Evolutionary conservation across 2,329 filamentous ascomycete species (phyloP), one percentile per base, ranked within the genome.

Genomic region (Phaeosphaeria sp.): DNA sequence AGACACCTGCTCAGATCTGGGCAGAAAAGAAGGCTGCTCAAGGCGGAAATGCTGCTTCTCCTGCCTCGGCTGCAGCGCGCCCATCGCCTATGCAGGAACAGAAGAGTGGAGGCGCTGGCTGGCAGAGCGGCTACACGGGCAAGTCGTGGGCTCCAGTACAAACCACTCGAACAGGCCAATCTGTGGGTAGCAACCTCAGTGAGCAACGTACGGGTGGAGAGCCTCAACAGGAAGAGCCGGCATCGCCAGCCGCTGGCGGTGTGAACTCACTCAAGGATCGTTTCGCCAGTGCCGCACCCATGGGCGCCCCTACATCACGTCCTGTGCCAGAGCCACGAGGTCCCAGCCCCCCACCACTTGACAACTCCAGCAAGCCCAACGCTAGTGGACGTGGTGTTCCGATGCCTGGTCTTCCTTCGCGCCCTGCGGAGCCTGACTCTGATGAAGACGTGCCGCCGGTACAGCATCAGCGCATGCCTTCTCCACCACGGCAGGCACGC

Each of bases 1-100:
- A 98, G 83, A 98, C 95, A 5, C 95, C 95, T 6, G 93, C 95
- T 27, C 95, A 99, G 77, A 81, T 97, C 36, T 99, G 95, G 95
- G 94, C 94, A 0, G 95, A 99, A 82, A 96, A 93, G 82, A 98
- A 98, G 82, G 94, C 91, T 39, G 89, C 88, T 59, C 88, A 95
- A 75, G 85, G 89, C 56, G 87, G 85, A 21, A 65, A 75, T 50
- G 80, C 84, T 50, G 79, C 81, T 25, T 77, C 82, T 50, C 76
- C 81, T 44, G 72, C 77, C 47, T 52, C 59, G 23, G 51, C 43
- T 21, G 62, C 46, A 21, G 62, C 64, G 27, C 60, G 60, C 27
- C 60, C 72, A 1, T 79, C 52, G 13, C 63, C 69, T 13, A 57
- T 76, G 6, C 66, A 72, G 33, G 82, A 84, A 50, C 92, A 97